These are phyloP conservation scores for Pseudotsuga menziesii DNA, from an alignment of 75 land plant genomes.

Conservation along the genomic window DNA sequence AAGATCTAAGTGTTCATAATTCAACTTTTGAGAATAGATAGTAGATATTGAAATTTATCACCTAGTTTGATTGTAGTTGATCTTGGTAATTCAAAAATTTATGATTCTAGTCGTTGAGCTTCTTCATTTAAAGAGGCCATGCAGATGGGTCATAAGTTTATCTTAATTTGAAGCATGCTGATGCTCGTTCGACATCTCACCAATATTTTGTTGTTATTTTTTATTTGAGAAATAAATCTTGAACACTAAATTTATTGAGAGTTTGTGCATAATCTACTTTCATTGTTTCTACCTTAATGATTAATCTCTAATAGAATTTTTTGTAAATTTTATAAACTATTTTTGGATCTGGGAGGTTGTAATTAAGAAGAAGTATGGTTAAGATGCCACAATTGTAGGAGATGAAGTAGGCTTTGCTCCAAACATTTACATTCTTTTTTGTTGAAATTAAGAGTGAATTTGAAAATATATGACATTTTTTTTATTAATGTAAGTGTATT, in stretches of 20 bases:
- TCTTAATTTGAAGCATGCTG: constrained; percentile 66
- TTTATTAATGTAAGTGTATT: neutral
- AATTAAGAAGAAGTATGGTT: constrained; percentile 96
- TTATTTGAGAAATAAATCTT: neutral
- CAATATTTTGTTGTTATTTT: neutral
- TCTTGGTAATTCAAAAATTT: constrained; percentile 71
- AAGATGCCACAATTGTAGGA: constrained; percentile 98
- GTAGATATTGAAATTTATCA: too few species aligned
- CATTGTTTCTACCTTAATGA: neutral
- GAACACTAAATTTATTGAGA: neutral
- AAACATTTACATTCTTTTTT: constrained; percentile 70
- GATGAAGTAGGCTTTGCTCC: constrained; percentile 99
- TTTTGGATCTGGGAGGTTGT: constrained; percentile 43
- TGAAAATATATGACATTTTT: too few species aligned
- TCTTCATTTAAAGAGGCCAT: constrained; percentile 95
- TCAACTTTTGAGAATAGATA: too few species aligned
- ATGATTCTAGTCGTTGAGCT: constrained; percentile 97
- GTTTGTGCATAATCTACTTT: neutral
- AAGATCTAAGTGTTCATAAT: neutral
- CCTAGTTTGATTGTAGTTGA: neutral
- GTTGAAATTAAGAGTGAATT: too few species aligned
- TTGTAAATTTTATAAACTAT: too few species aligned
- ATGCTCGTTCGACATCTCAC: neutral
- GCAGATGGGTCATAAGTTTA: constrained; percentile 99
- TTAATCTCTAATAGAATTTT: neutral